Base-by-base conservation (phyloP, 2,329 filamentous ascomycete species). In the Geosmithia morbida region DNA sequence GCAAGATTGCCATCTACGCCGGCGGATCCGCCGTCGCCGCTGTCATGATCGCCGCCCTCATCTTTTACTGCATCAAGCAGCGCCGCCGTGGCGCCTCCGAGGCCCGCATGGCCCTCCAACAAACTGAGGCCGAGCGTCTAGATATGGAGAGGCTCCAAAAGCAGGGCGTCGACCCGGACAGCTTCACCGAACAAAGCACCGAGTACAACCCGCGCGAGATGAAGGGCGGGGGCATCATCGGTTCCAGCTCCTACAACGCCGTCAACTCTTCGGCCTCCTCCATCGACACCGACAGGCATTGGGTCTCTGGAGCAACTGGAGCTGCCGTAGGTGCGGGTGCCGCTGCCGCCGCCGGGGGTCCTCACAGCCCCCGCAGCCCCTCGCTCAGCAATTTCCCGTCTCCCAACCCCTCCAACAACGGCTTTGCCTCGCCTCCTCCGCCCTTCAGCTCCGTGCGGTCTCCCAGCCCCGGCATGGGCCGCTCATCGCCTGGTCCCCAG, bases 61-160 rank as follows among this genome's bases (percentile, higher is more conserved):
- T 70, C 18, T 71, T 74, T 56, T 76, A 73, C 64, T 79, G 72
- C 61, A 62, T 77, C 56, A 67, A 67, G 41, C 74, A 80, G 58
- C 70, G 77, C 39, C 67, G 70, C 41, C 62, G 62, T 0, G 78
- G 78, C 13, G 65, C 66, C 18, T 57, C 55, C 19, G 77, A 81
- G 57, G 74, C 75, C 39, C 63, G 64, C 39, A 48, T 65, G 8
- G 71, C 69, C 16, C 65, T 65, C 33, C 61, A 68, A 48, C 63
- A 64, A 46, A 62, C 66, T 29, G 64, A 71, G 45, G 58, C 66
- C 8, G 74, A 78, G 53, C 70, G 69, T 40, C 51, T 68, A 2
- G 75, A 78, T 56, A 59, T 76, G 40, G 70, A 75, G 52, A 61
- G 66, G 13, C 71, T 72, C 62, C 62, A 66, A 48, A 67, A 64